Percentiles rank a stretch among this genome's conserved stretches.
Evolutionary conservation across 805 yeast species (phyloP).

Genomic region (Kodamaea fukazawae): DNA sequence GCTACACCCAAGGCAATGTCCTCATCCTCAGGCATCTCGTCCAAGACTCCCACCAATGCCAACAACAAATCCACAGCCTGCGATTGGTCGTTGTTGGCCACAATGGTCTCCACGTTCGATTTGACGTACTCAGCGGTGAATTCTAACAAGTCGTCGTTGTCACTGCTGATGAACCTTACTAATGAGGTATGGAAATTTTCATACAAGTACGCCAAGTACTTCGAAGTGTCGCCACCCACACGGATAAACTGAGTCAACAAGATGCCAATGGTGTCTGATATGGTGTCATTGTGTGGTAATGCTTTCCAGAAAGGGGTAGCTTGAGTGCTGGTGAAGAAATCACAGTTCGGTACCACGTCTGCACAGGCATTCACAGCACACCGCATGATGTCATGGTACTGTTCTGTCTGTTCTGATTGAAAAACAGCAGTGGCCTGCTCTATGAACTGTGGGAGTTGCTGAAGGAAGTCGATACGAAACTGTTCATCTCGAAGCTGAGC

Average conservation of each 20-base stretch:
- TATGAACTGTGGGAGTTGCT: slow-evolving; percentile 1
- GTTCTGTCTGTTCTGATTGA: not conserved
- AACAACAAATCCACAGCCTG: not conserved
- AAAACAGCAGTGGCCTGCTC: not conserved
- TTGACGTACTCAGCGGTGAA: slow-evolving; percentile 6
- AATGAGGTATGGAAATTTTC: not conserved
- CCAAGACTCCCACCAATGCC: slow-evolving; percentile 2
- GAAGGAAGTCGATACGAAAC: slow-evolving; percentile 1
- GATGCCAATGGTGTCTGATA: slow-evolving; percentile 11
- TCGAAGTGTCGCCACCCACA: slow-evolving; percentile 19
- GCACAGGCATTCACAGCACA: slow-evolving; percentile 36
- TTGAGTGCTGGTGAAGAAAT: slow-evolving; percentile 3
- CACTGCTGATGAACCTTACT: too few species aligned
- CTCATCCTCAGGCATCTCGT: slow-evolving; percentile 3
- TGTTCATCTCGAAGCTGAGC: slow-evolving; percentile 11
- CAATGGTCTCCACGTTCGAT: slow-evolving; percentile 1
- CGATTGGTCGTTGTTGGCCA: not conserved
- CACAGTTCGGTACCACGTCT: slow-evolving; percentile 26
- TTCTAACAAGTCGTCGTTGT: slow-evolving; percentile 3
- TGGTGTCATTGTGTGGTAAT: not conserved
- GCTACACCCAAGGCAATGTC: not conserved
- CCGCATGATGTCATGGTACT: slow-evolving; percentile 21
- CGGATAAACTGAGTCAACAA: slow-evolving; percentile 33
- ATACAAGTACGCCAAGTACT: slow-evolving; percentile 17
- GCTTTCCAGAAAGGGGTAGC: slow-evolving; percentile 19